Conservation (phyloP, 495 filamentous ascomycete genomes). For the Aspergillus asperescens region DNA sequence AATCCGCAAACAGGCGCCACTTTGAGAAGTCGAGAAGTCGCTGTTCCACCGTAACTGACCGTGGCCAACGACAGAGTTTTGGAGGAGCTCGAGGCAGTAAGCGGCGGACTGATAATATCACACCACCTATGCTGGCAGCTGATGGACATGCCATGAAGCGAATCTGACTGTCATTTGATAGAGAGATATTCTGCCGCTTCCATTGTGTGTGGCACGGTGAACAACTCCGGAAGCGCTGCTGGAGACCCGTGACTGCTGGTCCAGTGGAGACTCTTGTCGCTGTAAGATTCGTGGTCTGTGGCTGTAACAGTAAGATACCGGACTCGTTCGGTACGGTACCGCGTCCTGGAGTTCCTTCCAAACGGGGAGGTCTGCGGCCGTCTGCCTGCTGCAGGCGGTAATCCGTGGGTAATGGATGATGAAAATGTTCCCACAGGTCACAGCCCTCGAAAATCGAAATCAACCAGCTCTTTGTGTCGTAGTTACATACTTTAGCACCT, state of each 20-base stretch:
- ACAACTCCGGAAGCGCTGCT: conserved; percentile 1
- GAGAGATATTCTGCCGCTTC: background rate
- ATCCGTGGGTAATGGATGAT: conserved; percentile 8
- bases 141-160: background rate
- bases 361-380: background rate
- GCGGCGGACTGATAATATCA: conserved; percentile 1
- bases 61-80: too few relatives aligned
- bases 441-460: background rate
- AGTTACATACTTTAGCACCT: background rate
- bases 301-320: conserved; percentile 16
- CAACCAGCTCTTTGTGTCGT: background rate
- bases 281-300: background rate
- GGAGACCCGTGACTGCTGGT: background rate
- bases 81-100: too few relatives aligned
- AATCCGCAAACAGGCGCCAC: background rate
- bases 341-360: background rate
- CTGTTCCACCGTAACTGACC: too few relatives aligned
- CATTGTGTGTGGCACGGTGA: background rate
- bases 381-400: conserved; percentile 8
- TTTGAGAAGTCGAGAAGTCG: too few relatives aligned
- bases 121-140: background rate
- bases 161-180: conserved; percentile 4
- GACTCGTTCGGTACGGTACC: conserved; percentile 8
- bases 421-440: conserved; percentile 5
- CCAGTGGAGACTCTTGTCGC: background rate